Evolutionary conservation across 441 rosid species (phyloP).

Genomic region (Adansonia gregorii): DNA sequence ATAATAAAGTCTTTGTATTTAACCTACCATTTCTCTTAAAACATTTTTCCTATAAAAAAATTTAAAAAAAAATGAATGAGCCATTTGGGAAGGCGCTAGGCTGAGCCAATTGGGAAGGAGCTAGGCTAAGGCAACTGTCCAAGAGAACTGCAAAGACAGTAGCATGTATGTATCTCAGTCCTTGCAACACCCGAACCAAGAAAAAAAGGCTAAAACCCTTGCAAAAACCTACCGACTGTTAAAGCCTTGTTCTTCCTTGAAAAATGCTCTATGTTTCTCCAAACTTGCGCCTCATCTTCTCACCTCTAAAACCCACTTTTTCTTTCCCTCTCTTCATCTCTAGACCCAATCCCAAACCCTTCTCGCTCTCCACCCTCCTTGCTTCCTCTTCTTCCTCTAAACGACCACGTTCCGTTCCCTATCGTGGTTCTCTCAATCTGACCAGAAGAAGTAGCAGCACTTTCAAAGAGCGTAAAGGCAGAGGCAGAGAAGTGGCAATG

Average conservation of each 20-base stretch:
- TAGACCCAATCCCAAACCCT: slow-evolving; percentile 36
- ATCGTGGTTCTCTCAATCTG: slow-evolving; percentile 38
- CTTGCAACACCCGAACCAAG: neutral
- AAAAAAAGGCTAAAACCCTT: neutral
- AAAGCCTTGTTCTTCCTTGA: neutral
- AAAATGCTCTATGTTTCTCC: slow-evolving; percentile 39
- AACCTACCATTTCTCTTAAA: neutral
- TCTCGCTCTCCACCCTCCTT: slow-evolving; percentile 45
- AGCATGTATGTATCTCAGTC: neutral
- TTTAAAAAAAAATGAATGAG: neutral
- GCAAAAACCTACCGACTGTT: neutral
- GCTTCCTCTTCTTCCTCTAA: slow-evolving; percentile 43
- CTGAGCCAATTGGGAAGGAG: neutral
- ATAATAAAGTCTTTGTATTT: neutral
- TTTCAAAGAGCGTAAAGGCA: slow-evolving; percentile 37
- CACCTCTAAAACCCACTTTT: slow-evolving; percentile 44
- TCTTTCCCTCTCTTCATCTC: slow-evolving; percentile 36
- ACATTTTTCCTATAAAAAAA: too few species aligned
- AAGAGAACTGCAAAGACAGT: too few species aligned
- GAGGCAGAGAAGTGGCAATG: slow-evolving; percentile 40
- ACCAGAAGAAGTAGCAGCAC: slow-evolving; percentile 50
- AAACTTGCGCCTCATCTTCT: slow-evolving; percentile 58
- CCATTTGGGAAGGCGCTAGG: neutral
- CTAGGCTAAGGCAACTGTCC: too few species aligned
- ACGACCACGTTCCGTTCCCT: slow-evolving; percentile 45